Evolutionary conservation across 805 yeast species (phyloP), one percentile per base, ranked within the genome.

Genomic region (Candida odintsovae): DNA sequence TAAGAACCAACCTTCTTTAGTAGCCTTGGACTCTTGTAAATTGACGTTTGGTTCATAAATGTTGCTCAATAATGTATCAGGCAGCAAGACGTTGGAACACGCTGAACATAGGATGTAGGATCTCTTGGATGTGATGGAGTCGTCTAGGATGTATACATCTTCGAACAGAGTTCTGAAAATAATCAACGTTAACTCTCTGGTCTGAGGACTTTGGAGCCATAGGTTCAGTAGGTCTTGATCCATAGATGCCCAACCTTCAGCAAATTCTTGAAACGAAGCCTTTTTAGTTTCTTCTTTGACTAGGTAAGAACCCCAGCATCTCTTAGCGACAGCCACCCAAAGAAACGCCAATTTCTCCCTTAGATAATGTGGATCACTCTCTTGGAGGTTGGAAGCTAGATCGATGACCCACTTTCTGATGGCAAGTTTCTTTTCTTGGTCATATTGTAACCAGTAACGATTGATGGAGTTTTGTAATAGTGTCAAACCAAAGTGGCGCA

Each of bases 241-340:
- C 97, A 94, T 90, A 18, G 83, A 76, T 1, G 73, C 71, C 99
- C 99, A 94, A 19, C 95, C 86, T 49, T 76, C 79, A 11, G 69
- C 52, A 28, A 76, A 66, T 44, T 80, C 82, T 45, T 73, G 71
- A n/a, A 72, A 82, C 6, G 67, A 66, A 3, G 68, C 56, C 46
- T 57, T 59, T 12, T 54, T 60, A n/a, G 52, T 52, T 19, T 62
- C 68, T 29, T 56, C 58, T 3, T 52, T 46, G 11, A 65, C 72
- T n/a, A 86, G 65, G 49, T 77, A 80, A 35, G 78, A 71, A 16
- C 97, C 97, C 99, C 99, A 94, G 26, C 82, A 75, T 47, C 96
- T 75, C 60, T 94, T 94, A 11, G 96, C 95, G 8, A 94, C 71
- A 38, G 86, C 83, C 0, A 87, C 96, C 97, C 98, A 90, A 22